These are phyloP conservation scores for Fragilaria crotonensis DNA, from an alignment of 108 stramenopile species.

Conservation along the genomic window DNA sequence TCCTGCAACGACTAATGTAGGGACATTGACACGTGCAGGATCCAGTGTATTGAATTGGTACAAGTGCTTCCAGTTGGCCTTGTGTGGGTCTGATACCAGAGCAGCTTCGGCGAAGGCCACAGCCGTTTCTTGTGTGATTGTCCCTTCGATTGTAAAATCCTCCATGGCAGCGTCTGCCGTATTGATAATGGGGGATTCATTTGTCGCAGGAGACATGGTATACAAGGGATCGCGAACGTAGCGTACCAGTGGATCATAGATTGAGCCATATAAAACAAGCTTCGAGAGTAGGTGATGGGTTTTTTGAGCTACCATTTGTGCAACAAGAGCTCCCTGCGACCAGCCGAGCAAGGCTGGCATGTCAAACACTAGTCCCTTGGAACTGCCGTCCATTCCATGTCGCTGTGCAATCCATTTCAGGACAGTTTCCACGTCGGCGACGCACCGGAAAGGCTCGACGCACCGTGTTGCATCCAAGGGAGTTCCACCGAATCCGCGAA, in stretches of 20 bases:
- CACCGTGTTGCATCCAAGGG: conserved; percentile 46
- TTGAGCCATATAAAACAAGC: conserved; percentile 76
- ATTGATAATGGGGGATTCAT: conserved; percentile 30
- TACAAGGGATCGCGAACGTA: conserved; percentile 70
- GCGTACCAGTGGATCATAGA: conserved; percentile 70
- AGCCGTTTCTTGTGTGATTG: conserved; percentile 59
- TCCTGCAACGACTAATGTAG: conserved; percentile 72
- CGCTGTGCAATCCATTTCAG: conserved; percentile 59
- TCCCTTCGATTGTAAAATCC: conserved; percentile 80
- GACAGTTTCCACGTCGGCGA: conserved; percentile 66
- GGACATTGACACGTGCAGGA: conserved; percentile 66
- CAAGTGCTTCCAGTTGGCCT: conserved; percentile 74
- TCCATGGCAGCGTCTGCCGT: conserved; percentile 74
- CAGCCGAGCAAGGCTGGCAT: conserved; percentile 62
- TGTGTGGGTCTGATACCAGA: conserved; percentile 67
- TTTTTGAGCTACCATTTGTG: conserved; percentile 72
- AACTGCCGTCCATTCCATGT: conserved; percentile 15
- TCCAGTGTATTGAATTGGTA: conserved; percentile 87
- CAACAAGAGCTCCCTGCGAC: conserved; percentile 82
- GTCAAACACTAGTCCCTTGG: not conserved
- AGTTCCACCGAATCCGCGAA: conserved; percentile 86
- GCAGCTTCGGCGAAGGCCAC: conserved; percentile 67
- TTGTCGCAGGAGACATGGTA: conserved; percentile 12
- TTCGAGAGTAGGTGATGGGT: conserved; percentile 39
- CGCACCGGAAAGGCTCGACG: conserved; percentile 70